Evolutionary conservation across 352 stramenopile species (phyloP), one percentile per base, ranked within the genome.

Genomic region (Globisporangium sylvaticum): DNA sequence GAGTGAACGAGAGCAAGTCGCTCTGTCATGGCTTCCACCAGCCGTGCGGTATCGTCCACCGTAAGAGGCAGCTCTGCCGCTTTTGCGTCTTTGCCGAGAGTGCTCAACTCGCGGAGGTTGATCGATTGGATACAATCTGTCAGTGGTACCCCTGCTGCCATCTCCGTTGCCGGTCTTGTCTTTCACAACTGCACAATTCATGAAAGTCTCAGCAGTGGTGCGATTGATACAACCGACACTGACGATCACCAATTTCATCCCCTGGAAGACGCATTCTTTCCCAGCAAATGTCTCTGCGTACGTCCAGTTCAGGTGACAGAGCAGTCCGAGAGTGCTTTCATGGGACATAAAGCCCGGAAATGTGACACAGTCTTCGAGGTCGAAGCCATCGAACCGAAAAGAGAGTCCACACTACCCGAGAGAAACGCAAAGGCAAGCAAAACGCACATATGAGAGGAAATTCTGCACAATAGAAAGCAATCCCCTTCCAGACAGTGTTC

Each of bases 261-360:
- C 77, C 14, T 76, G 78, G 6, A 74, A 66, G 31, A 55, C 68
- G 15, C 89, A 73, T 18, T 90, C 75, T 27, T 65, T 76, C 6
- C 80, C 78, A 12, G 67, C 66, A 2, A 91, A 66, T 1, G 61
- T 65, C 64, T 86, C 72, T 1, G 68, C 83, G 29, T 83, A 80
- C 12, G 67, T 77, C 80, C 84, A 89, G 61, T 90, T 92, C 25
- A 80, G 60, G 68, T 87, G 81, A 18, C 78, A 83, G 3, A 92
- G 57, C 8, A 92, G 29, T 25, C 56, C 64, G 54, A 81, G 75
- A 1, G 79, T 72, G 46, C 77, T 87, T 20, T 83, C 72, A 42
- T 83, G 75, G 4, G 77, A 85, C 27, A 87, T 58, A 48, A 92
- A 88, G 1, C 84, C 84, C 14, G 81, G 73, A 54, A 85, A 89